Evolutionary conservation across 2,329 filamentous ascomycete genomes (phyloP), one percentile per base, ranked within the genome.

Genomic region (Neopestalotiopsis sp.): DNA sequence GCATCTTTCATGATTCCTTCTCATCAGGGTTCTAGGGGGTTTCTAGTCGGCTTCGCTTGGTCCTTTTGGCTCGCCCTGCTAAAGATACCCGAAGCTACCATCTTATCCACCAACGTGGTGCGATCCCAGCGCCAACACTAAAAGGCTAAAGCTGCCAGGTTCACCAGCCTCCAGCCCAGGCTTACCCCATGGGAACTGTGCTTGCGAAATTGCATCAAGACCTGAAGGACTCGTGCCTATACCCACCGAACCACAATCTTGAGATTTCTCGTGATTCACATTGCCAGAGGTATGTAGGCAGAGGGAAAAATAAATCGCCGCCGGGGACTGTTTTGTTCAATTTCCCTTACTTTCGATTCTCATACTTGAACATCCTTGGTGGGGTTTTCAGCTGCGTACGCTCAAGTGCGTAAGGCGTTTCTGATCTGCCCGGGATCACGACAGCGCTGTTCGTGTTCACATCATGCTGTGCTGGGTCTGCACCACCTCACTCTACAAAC

Each of bases 161-260:
- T 52, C n/a, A 14, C 45, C 45, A 20, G 34, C 34, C 32, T 62
- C 40, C 30, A 34, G 30, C 28, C 32, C 17, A 40, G 59, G 30
- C 40, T 62, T 40, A 30, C 59, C 59, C 59, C 17, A 40, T 6
- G 17, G 59, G 59, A 62, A 34, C 32, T 34, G 61, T 24, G 61
- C 49, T 66, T 58, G 63, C 63, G 63, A 66, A 49, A 66, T 66
- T 66, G 49, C 42, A 34, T 24, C 34, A n/a, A 49, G 63, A 45
- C 45, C 7, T 52, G 45, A 62, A 62, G 59, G 59, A 62, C 59
- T 62, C 59, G 13, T 49, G 30, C 49, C 40, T 66, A 17, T 57
- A 66, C 40, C 63, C 63, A 66, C 63, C n/a, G 49, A 32, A 32
- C 63, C 61, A 64, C 61, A 28, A 49, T 38, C 63, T 49, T 40